Evolutionary conservation across 306 rosid species (phyloP), one percentile per base, ranked within the genome.

Genomic region (Alnus glutinosa): DNA sequence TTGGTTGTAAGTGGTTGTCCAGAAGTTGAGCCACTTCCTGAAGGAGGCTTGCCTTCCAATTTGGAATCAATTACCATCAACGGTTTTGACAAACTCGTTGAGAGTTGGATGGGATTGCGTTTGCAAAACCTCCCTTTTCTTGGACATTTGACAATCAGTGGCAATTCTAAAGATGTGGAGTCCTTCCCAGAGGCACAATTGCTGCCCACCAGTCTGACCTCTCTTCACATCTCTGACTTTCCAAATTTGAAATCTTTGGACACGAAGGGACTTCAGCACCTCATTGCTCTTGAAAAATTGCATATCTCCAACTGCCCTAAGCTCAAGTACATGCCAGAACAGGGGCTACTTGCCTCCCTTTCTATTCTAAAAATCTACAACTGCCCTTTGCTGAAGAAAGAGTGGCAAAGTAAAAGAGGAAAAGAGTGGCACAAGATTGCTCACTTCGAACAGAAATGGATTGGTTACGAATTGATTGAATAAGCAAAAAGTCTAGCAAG

Each of bases 241-340:
- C 46, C 18, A 19, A 5, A 42, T 18, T 42, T 68, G 2, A 68
- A 67, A 77, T 37, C 28, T 2, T 16, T 75, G 9, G n/a, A n/a
- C n/a, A n/a, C n/a, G 79, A 87, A 6, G 14, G 85, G 79, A 11
- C 54, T 87, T 59, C 80, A 74, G 55, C 72, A 54, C 18, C 83
- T 84, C 12, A 52, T 48, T 15, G 82, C 51, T 59, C 86, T 82
- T 52, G 32, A 64, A 19, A 0, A 6, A 16, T 48, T 82, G 18
- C 0, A 0, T 0, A 13, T 87, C 2, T 0, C 0, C 0, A 0
- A 0, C 0, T 80, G 89, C 44, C 44, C 71, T 0, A 2, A 9
- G 55, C 80, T 86, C 23, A 75, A 36, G 30, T 11, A 30, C 55
- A 61, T 83, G 55, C 80, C 85, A 36, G 66, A 72, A 19, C 12